Base-by-base conservation (phyloP, 805 yeast species). In the Ogataea trehaloabstinens region DNA sequence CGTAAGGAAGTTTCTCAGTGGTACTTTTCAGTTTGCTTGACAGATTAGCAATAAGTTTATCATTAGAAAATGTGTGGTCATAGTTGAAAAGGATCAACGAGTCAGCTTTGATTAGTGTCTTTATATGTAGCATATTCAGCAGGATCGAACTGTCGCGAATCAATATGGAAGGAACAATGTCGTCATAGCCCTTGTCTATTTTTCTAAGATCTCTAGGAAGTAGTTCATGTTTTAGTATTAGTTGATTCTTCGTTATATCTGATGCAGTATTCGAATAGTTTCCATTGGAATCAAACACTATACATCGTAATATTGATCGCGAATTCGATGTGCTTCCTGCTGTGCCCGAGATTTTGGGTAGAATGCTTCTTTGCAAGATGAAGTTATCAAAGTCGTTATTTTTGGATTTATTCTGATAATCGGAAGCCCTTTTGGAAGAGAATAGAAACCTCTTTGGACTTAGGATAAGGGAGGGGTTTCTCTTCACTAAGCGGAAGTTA, bases 1-100 rank as follows among this genome's bases (percentile, higher is more conserved):
- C 99, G 60, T 89, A 93, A 0, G 96, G 91, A 15, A 88, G 66
- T 2, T 61, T 51, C 12, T 58, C 60, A 12, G 61, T 62, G 3
- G 60, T 56, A 6, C 52, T 54, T 20, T 60, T 45, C 29, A 77
- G 58, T 24, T 70, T 65, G 13, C 55, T 57, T 3, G 66, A 55
- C 48, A 77, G 47, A 31, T 68, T 74, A 24, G 64, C 60, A 10
- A 76, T 54, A 34, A 77, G 70, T n/a, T 61, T 52, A 10, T 67
- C 64, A 36, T 67, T 69, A 1, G 77, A 65, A 44, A 67, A 74
- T 10, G 73, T 64, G 21, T 71, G 58, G n/a, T 73, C 66, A 31
- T 70, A 58, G 34, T 64, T 61, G 53, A 77, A 77, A n/a, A 77
- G 53, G 1, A 74, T 73, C 21, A 77, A 74, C 11, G 66, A 61